These are phyloP conservation scores for Rhododendron ovatum DNA, from an alignment of 148 eudicot species.

Conservation along the genomic window DNA sequence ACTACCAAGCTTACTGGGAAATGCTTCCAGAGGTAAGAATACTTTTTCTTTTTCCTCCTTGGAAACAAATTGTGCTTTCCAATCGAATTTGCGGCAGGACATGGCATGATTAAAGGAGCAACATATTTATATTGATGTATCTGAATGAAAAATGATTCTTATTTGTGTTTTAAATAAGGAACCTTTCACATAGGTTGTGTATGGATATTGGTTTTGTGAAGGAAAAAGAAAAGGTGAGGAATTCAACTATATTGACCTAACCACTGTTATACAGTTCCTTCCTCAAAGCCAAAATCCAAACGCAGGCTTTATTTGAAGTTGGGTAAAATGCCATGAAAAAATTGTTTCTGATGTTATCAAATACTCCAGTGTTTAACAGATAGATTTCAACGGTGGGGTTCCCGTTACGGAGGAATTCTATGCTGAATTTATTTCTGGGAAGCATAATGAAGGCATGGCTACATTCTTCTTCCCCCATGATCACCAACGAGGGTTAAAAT, in stretches of 20 bases:
- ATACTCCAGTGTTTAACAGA: conserved; percentile 34
- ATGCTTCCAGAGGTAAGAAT: conserved; percentile 70
- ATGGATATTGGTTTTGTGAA: background rate
- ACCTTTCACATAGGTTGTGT: background rate
- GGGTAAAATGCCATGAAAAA: background rate
- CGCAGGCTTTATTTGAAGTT: background rate
- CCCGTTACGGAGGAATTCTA: conserved; percentile 75
- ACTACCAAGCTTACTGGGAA: conserved; percentile 66
- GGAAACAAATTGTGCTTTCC: background rate
- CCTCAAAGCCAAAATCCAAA: background rate
- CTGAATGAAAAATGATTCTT: background rate
- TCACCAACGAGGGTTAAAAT: conserved; percentile 60
- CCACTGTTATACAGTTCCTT: background rate
- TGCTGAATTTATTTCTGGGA: conserved; percentile 65
- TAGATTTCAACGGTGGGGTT: conserved; percentile 77
- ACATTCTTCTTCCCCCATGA: conserved; percentile 73
- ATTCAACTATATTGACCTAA: background rate
- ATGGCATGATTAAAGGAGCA: background rate
- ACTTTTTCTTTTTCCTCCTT: background rate
- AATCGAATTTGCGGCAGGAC: background rate
- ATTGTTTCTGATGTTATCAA: background rate
- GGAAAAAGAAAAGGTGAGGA: background rate
- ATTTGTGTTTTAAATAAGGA: background rate
- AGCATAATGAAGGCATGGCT: conserved; percentile 80
- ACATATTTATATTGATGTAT: background rate